phyloP scores from a whole-genome alignment of 2,329 filamentous ascomycete species.

The Pyrenophora graminea region DNA sequence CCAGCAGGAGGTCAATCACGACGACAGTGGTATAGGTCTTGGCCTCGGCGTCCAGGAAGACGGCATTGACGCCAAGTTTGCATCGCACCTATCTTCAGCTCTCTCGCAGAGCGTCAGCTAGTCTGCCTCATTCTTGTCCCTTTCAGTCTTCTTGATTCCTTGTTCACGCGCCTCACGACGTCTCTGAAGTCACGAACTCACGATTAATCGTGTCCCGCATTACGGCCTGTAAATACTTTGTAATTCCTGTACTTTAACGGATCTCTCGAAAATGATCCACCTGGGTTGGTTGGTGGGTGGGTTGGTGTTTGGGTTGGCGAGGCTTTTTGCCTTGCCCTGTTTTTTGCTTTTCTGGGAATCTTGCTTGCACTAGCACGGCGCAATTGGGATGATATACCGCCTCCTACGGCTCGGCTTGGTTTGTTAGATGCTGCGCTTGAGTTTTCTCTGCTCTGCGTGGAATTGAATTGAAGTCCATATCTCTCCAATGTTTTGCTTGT shows the following conservation, averaged over 20 bases:
- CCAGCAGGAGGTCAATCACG: conserved; percentile 39
- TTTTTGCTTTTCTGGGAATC: not conserved
- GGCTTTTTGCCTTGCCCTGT: not conserved
- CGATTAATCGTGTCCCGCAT: conserved; percentile 7
- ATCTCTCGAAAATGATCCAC: not conserved
- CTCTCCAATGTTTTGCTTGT: too few relatives aligned
- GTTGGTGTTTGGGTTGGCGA: conserved; percentile 3
- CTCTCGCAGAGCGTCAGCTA: conserved; percentile 30
- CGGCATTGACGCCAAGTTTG: conserved; percentile 42
- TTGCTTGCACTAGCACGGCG: too few relatives aligned
- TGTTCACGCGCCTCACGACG: conserved; percentile 9
- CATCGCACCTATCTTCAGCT: conserved; percentile 29
- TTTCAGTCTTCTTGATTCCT: conserved; percentile 12
- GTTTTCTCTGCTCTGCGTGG: too few relatives aligned
- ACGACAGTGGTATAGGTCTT: conserved; percentile 44
- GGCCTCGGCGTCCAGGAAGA: conserved; percentile 43
- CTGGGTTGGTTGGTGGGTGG: conserved; percentile 1
- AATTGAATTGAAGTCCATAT: too few relatives aligned
- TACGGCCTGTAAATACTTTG: conserved; percentile 12
- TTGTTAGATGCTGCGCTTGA: not conserved
- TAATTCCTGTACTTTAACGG: conserved; percentile 9
- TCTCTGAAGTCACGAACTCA: conserved; percentile 16
- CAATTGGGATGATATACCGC: too few relatives aligned
- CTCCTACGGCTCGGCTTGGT: not conserved
- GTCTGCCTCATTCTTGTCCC: conserved; percentile 3